phyloP scores from a whole-genome alignment of 2,329 filamentous ascomycete species.

The Parascedosporium putredinis region DNA sequence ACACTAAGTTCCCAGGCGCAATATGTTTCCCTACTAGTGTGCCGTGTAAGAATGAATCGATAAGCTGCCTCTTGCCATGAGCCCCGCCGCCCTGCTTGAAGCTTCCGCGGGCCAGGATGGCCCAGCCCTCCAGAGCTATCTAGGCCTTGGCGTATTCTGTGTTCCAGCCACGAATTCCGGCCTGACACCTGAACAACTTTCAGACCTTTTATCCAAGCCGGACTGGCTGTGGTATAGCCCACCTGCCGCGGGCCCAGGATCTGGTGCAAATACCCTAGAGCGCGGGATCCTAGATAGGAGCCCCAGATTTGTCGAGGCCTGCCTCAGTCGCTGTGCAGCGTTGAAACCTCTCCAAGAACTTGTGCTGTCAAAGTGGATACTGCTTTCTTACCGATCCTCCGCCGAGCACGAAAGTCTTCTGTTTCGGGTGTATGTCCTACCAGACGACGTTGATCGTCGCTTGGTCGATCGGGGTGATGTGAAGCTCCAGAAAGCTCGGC shows the following conservation, averaged over 20 bases:
- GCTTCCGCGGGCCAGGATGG: not conserved
- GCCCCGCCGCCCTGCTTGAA: not conserved
- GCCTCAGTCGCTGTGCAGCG: conserved; percentile 17
- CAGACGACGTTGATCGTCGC: conserved; percentile 51
- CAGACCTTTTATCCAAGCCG: not conserved
- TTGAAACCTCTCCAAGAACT: conserved; percentile 20
- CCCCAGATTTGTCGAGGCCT: conserved; percentile 15
- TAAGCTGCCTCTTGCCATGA: not conserved
- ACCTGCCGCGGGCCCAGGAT: not conserved
- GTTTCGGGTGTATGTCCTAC: conserved; percentile 51
- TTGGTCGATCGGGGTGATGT: conserved; percentile 37
- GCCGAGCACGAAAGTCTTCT: conserved; percentile 16
- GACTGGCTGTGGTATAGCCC: not conserved
- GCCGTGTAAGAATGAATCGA: too few relatives aligned
- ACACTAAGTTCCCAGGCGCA: too few relatives aligned
- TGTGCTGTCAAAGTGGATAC: conserved; percentile 30
- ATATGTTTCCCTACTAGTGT: too few relatives aligned
- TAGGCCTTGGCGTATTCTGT: not conserved
- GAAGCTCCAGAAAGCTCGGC: conserved; percentile 33
- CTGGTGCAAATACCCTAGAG: not conserved
- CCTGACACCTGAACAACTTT: not conserved
- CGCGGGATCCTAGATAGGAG: not conserved
- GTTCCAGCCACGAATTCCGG: not conserved
- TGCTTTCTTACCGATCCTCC: conserved; percentile 26
- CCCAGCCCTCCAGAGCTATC: not conserved